A percentile compares a stretch with the other conserved stretches of the same genome.
Conservation (phyloP, 306 rosid genomes). For the Cucurbita ficifolia region DNA sequence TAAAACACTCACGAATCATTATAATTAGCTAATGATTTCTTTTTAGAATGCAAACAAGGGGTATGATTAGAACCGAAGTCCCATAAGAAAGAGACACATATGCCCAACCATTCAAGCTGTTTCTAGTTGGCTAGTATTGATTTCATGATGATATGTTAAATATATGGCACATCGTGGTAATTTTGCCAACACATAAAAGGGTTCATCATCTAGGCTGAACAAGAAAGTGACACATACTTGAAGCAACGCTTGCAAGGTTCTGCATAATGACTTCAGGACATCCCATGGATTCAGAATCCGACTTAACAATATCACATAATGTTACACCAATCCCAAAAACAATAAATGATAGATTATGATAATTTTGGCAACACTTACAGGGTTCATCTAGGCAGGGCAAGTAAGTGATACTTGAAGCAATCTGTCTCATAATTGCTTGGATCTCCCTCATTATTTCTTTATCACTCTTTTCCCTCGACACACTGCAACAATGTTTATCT, state of each 20-base stretch:
- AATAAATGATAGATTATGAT: too few species aligned
- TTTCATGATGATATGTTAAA: background rate
- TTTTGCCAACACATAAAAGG: too few species aligned
- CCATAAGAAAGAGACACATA: background rate
- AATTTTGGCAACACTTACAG: conserved; percentile 27
- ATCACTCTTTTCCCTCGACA: conserved; percentile 89
- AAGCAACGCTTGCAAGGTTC: background rate
- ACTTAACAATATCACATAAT: background rate
- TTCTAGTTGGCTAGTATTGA: background rate
- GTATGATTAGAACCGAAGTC: background rate
- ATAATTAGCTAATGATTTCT: background rate
- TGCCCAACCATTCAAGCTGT: background rate
- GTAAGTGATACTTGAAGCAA: conserved; percentile 96
- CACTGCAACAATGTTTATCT: conserved; percentile 22
- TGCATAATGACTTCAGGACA: background rate
- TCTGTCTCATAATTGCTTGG: conserved; percentile 97
- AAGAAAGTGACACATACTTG: background rate
- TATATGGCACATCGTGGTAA: too few species aligned
- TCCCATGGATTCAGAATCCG: background rate
- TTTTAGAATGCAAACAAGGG: background rate
- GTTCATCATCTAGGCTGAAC: too few species aligned
- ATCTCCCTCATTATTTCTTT: conserved; percentile 99
- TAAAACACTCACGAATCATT: background rate
- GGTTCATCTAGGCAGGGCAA: conserved; percentile 94
- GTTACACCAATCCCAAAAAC: background rate